These are phyloP conservation scores for Chloropicon primus DNA, from an alignment of 139 green algal species.

Conservation along the genomic window DNA sequence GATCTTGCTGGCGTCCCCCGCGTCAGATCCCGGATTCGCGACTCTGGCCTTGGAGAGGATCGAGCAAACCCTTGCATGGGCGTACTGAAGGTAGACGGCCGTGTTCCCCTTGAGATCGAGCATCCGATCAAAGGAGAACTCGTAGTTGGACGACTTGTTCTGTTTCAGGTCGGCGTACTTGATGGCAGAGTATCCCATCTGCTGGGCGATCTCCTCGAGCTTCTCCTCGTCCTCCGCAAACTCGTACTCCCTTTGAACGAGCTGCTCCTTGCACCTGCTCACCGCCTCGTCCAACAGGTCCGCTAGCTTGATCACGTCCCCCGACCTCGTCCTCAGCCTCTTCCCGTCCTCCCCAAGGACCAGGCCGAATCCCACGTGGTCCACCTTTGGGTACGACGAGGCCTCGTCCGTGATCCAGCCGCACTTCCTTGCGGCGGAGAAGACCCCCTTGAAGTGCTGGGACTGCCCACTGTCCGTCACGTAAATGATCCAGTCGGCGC, in stretches of 20 bases:
- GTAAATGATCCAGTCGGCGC: conserved; percentile 94
- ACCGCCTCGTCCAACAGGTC: conserved; percentile 94
- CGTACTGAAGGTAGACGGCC: conserved; percentile 95
- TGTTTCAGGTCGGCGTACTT: conserved; percentile 98
- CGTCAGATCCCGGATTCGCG: too few species aligned
- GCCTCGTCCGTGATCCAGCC: neutral
- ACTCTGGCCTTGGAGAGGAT: conserved; percentile 26
- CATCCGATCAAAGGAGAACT: conserved; percentile 79
- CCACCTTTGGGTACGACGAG: conserved; percentile 29
- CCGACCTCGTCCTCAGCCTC: conserved; percentile 50
- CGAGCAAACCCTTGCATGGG: conserved; percentile 74
- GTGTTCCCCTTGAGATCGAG: conserved; percentile 90
- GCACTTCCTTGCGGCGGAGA: conserved; percentile 34
- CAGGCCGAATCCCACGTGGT: conserved; percentile 92
- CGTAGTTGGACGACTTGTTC: conserved; percentile 88
- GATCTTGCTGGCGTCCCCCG: neutral
- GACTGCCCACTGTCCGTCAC: conserved; percentile 88
- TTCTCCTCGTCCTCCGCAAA: conserved; percentile 36
- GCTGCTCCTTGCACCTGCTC: conserved; percentile 32
- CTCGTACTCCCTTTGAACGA: conserved; percentile 41
- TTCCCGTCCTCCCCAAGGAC: conserved; percentile 95
- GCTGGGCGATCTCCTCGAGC: conserved; percentile 40
- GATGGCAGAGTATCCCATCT: conserved; percentile 66
- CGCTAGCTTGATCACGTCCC: conserved; percentile 65
- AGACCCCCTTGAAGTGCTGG: conserved; percentile 80